Evolutionary conservation across 805 yeast genomes (phyloP).

Genomic region (Barnettozyma vustinii): DNA sequence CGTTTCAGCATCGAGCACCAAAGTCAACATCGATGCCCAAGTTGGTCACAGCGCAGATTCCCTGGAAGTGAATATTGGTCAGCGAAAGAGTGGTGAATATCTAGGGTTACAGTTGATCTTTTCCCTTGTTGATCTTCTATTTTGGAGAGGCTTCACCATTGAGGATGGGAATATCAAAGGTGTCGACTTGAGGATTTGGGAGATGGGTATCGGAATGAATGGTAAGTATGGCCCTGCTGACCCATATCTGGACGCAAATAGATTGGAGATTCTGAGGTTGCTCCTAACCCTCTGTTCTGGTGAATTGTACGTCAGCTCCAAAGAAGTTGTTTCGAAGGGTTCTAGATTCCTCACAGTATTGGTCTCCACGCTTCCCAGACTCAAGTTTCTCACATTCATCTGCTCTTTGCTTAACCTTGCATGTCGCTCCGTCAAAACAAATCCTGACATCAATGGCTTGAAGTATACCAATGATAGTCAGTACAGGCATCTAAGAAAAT

Average conservation of each 20-base stretch:
- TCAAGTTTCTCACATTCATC: slow-evolving; percentile 44
- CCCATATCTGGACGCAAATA: slow-evolving; percentile 50
- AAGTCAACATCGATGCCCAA: slow-evolving; percentile 16
- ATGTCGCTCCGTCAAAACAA: slow-evolving; percentile 43
- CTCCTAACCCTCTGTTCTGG: slow-evolving; percentile 57
- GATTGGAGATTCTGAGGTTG: slow-evolving; percentile 62
- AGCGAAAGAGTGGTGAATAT: slow-evolving; percentile 10
- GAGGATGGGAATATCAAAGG: slow-evolving; percentile 20
- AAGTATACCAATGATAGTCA: slow-evolving; percentile 26
- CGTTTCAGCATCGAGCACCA: slow-evolving; percentile 13
- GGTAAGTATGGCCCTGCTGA: slow-evolving; percentile 30
- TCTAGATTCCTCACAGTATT: slow-evolving; percentile 56
- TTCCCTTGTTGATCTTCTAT: slow-evolving; percentile 41
- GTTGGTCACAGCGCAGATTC: slow-evolving; percentile 14
- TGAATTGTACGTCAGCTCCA: slow-evolving; percentile 46
- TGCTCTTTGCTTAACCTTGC: slow-evolving; percentile 67
- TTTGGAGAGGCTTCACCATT: slow-evolving; percentile 55
- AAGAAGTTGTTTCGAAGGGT: slow-evolving; percentile 43
- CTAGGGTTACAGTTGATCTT: slow-evolving; percentile 35
- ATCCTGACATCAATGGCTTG: slow-evolving; percentile 41
- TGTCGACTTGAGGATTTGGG: slow-evolving; percentile 56
- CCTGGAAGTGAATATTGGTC: slow-evolving; percentile 14
- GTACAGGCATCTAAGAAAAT: slow-evolving; percentile 34
- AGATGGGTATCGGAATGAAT: slow-evolving; percentile 62
- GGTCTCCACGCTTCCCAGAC: slow-evolving; percentile 44